Evolutionary conservation across 2,329 filamentous ascomycete genomes (phyloP).

Genomic region (Phialophora macrospora): DNA sequence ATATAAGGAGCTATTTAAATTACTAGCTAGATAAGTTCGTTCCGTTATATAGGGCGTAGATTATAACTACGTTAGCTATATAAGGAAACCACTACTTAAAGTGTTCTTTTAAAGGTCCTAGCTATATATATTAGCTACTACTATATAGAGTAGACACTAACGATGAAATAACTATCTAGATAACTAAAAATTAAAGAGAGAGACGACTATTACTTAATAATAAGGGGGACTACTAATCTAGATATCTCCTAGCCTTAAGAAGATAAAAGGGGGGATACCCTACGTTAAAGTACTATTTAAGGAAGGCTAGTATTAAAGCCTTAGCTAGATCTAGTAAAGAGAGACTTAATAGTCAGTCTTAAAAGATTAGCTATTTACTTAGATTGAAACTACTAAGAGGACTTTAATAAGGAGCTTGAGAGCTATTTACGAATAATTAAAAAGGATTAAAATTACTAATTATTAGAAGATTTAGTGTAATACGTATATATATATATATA

Average conservation of each 20-base stretch:
- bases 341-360: too few species aligned
- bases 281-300: background rate
- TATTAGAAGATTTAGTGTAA: too few species aligned
- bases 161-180: background rate
- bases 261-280: background rate
- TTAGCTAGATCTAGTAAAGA: too few species aligned
- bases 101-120: background rate
- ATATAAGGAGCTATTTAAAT: too few species aligned
- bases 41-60: background rate
- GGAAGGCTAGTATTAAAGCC: background rate
- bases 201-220: background rate
- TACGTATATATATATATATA: slow-evolving; percentile 2
- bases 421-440: too few species aligned
- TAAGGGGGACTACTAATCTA: background rate
- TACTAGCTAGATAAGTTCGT: too few species aligned
- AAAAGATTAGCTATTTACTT: too few species aligned
- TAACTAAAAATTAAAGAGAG: background rate
- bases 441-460: too few species aligned
- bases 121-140: background rate
- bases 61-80: background rate
- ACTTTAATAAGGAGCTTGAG: too few species aligned
- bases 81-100: background rate
- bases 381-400: too few species aligned
- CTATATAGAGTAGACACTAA: too few species aligned
- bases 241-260: background rate